Evolutionary conservation across 768 basidiomycete species (phyloP), one percentile per base, ranked within the genome.

Genomic region (Suillus cothurnatus): DNA sequence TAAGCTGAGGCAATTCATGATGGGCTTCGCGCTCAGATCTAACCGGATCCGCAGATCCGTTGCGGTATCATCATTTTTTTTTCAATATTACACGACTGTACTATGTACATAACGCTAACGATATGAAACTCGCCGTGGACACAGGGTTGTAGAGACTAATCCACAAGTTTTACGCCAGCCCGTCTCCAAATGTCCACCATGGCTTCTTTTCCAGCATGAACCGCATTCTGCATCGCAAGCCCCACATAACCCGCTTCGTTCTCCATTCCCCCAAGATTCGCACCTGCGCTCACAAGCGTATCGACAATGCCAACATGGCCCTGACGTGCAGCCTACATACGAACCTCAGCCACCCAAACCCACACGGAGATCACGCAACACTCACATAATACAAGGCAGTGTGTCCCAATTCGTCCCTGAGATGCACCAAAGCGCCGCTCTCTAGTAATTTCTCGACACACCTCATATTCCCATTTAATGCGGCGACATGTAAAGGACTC

Each of bases 381-480:
- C 87, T 70, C 67, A 92, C 92, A 76, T 94, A 91, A 76, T 94
- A 95, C 19, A 95, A 79, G 4, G 92, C 85, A 17, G 94, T 94
- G 71, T 95, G 93, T 2, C 92, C 94, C 53, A 95, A 81, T 1
- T 77, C 73, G 73, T 96, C 94, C 63, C 94, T 83, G 11, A 91
- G 79, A 74, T 96, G 94, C 26, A 95, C 94, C 17, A 93, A 79
- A 1, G 93, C 92, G 6, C 94, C 94, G 0, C 86, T 86, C 66
- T 85, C 81, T 23, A 95, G 81, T 43, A 95, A 77, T 38, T 85
- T 71, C 38, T 73, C 73, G 45, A 81, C 77, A 45, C 81, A 79
- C 12, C 68, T 69, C 11, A 69, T 66, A 66, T 84, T 83, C 2
- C 93, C 92, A 61, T 89, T 87, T 39, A 95, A 73, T 34, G 91